Conservation (phyloP, 1,284 basidiomycete species). For the Porodaedalea pini region DNA sequence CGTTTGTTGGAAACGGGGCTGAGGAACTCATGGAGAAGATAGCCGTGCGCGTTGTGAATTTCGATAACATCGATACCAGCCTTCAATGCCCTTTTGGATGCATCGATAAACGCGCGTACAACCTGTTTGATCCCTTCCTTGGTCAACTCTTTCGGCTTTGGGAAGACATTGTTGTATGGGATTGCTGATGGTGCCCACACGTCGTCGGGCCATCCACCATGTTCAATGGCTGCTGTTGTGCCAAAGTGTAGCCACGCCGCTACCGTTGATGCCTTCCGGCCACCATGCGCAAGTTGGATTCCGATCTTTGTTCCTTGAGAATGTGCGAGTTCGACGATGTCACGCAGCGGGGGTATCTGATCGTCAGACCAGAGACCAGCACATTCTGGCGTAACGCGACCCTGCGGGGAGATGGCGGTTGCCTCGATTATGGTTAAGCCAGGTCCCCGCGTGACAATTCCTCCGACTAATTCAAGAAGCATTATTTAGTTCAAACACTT, state of each 20-base stretch:
- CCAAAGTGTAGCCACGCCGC: conserved; percentile 40
- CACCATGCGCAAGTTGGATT: conserved; percentile 62
- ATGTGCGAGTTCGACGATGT: conserved; percentile 57
- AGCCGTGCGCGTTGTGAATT: conserved; percentile 55
- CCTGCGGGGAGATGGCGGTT: conserved; percentile 57
- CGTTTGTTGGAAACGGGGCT: conserved; percentile 50
- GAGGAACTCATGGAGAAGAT: conserved; percentile 38
- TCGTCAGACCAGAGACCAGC: conserved; percentile 50
- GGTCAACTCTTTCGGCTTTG: conserved; percentile 52
- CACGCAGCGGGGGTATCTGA: conserved; percentile 51
- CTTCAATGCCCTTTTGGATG: conserved; percentile 42
- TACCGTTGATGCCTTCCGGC: conserved; percentile 53
- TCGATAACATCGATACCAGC: conserved; percentile 53
- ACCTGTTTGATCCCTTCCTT: conserved; percentile 44
- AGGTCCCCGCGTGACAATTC: conserved; percentile 47
- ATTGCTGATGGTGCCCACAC: conserved; percentile 41
- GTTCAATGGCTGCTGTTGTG: conserved; percentile 27
- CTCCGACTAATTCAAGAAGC: conserved; percentile 42
- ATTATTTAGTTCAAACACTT: background rate
- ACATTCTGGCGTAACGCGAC: conserved; percentile 52
- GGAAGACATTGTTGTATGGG: conserved; percentile 47
- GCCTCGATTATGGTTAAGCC: conserved; percentile 56
- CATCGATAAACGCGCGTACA: conserved; percentile 44
- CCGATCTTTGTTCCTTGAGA: conserved; percentile 46
- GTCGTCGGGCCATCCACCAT: conserved; percentile 46